Base-by-base conservation (phyloP, 176 grass and related monocot genomes). In the Triticum monococcum region DNA sequence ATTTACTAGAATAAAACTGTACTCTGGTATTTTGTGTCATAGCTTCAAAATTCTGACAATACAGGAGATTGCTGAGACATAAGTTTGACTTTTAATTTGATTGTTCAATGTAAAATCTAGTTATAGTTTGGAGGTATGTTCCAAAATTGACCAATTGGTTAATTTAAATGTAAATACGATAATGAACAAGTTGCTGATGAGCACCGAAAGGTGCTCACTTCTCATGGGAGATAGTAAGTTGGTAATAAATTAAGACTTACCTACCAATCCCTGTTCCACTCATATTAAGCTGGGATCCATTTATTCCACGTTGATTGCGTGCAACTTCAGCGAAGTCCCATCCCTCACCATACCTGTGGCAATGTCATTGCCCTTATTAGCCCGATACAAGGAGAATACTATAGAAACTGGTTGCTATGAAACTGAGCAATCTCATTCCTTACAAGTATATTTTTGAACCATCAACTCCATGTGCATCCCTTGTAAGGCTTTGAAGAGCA, bases 311-410 rank as follows among this genome's bases (percentile, higher is more conserved):
- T 73, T 92, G 85, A 83, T 98, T 95, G 65, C 83, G 74, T 68
- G 83, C 93, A 75, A 98, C 93, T 82, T 98, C 95, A 89, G 93
- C 95, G 60, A 98, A 98, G 81, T 95, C 87, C 95, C 93, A 98
- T 84, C 93, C 95, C 93, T 98, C 95, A 72, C 95, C 95, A 89
- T 98, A 98, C 85, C 95, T 98, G 65, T 72, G 41, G 36, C 18
- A 33, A 74, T 74, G 66, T 3, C 5, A 81, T 85, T 85, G 12
- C 59, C 65, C 66, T 77, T 35, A 82, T 79, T 24, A 75, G 37
- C 28, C 37, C 4, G 82, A 48, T 48, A 37, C 30, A 80, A 3
- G 3, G 26, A 59, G 23, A 59, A 71, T 26, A 63, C 6, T 40
- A 85, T 54, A 28, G 48, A 78, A 76, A 18, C 73, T 43, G 33